Base-by-base conservation (phyloP, 1,284 basidiomycete species). In the Porodaedalea pini region DNA sequence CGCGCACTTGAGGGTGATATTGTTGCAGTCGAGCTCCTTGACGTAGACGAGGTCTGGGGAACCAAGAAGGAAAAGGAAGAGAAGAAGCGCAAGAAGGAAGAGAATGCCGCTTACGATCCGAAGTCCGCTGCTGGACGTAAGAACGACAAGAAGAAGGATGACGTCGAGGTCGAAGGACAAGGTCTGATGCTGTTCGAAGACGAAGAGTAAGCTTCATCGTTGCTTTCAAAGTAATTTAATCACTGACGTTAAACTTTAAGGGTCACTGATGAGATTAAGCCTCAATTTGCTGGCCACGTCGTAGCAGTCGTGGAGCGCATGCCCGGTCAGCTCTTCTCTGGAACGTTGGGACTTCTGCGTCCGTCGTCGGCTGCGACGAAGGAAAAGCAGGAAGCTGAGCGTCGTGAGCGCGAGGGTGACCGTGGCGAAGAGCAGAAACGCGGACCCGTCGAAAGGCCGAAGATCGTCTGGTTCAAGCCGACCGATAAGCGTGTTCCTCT, bases 21-120 rank as follows among this genome's bases (percentile, higher is more conserved):
- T 58, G 97, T 99, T 58, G 97, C 97, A 25, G 93, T 99, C 37
- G 97, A 99, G 72, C 83, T 99, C 44, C 82, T 99, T 59, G 96
- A 99, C 65, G 96, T 96, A 23, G 94, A 97, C 67, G 94, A 97
- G 73, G 96, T 99, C 6, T 98, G 97, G 97, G 88, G 89, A 19
- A 97, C 95, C 13, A 99, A 99, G 80, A 98, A 98, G 77, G 97
- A 99, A 77, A 99, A 99, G 77, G 96, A 99, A 72, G 97, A 99
- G 78, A 99, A 99, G 85, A 98, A 98, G 79, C 83, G 94, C 68
- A 97, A 97, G 75, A 99, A 99, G 82, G 97, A 99, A 75, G 97
- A 99, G 75, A 95, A 95, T 68, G 87, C 92, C 17, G 90, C 91
- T 0, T 97, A 93, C 70, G 92, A 94, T 66, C 67, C 86, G 57